Evolutionary conservation across 2,329 filamentous ascomycete genomes (phyloP).

Genomic region (Torrubiellomyces zombiae): DNA sequence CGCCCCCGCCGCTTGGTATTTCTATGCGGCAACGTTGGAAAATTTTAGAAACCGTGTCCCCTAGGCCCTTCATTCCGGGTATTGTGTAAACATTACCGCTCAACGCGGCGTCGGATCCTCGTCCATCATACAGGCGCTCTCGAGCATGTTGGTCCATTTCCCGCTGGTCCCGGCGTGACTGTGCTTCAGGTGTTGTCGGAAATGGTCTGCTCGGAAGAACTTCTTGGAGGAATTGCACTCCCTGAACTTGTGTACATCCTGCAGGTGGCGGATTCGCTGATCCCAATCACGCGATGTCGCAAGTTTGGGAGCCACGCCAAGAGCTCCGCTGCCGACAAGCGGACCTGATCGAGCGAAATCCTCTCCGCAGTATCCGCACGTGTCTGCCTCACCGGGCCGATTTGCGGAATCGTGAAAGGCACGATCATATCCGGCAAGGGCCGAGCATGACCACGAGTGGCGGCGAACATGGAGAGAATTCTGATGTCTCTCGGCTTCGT

Average conservation of each 20-base stretch:
- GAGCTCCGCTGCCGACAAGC: conserved; percentile 15
- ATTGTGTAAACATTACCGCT: too few species aligned
- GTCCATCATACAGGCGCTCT: conserved; percentile 90
- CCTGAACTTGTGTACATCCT: conserved; percentile 85
- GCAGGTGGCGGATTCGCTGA: conserved; percentile 68
- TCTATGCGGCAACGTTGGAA: neutral
- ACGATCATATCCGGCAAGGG: conserved; percentile 58
- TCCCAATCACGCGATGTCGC: conserved; percentile 81
- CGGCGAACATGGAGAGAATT: conserved; percentile 84
- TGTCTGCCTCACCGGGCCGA: conserved; percentile 52
- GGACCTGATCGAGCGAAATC: conserved; percentile 51
- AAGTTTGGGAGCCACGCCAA: conserved; percentile 21
- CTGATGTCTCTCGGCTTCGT: conserved; percentile 89
- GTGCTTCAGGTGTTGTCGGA: conserved; percentile 94
- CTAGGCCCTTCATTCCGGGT: too few species aligned
- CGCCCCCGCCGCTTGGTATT: too few species aligned
- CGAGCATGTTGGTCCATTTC: conserved; percentile 97
- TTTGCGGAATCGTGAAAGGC: conserved; percentile 73
- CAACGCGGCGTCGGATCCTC: conserved; percentile 38
- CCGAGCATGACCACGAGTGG: conserved; percentile 94
- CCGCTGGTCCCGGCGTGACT: conserved; percentile 91
- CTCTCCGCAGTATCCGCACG: conserved; percentile 89
- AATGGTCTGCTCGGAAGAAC: conserved; percentile 94
- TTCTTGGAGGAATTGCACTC: conserved; percentile 98
- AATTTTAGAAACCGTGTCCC: neutral